These are phyloP conservation scores for Dillenia suffruticosa DNA, from an alignment of 164 flowering plant species.

Conservation along the genomic window DNA sequence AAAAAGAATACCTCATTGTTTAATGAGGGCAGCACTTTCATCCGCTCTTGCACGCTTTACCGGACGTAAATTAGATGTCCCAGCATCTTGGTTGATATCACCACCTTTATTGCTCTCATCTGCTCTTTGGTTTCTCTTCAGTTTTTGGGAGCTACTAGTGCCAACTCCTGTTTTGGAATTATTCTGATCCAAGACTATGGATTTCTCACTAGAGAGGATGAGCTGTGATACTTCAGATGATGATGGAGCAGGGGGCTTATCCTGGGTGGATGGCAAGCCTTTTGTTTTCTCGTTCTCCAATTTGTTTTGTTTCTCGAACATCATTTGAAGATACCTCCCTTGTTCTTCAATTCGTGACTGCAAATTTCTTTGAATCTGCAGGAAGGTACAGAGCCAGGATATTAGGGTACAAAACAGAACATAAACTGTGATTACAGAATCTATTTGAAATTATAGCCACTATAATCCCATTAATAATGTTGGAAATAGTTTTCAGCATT, in stretches of 20 bases:
- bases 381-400: neutral
- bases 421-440: no score
- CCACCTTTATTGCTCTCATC: neutral
- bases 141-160: no score
- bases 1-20: no score
- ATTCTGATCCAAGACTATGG: constrained; percentile 22
- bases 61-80: constrained; percentile 1
- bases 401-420: no score
- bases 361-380: constrained; percentile 89
- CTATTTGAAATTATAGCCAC: no score
- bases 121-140: constrained; percentile 4
- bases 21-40: neutral
- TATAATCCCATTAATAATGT: no score
- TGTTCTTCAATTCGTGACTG: constrained; percentile 95
- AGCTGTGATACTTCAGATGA: constrained; percentile 25
- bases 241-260: constrained; percentile 23
- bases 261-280: constrained; percentile 27
- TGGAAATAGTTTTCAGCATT: no score
- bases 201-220: constrained; percentile 22
- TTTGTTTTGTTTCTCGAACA: constrained; percentile 89
- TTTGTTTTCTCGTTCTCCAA: constrained; percentile 39
- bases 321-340: constrained; percentile 79
- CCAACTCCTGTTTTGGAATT: constrained; percentile 12
- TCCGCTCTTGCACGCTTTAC: constrained; percentile 24
- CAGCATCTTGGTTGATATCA: neutral